Conservation (phyloP, 176 grass and related monocot genomes). For the Avena atlantica region DNA sequence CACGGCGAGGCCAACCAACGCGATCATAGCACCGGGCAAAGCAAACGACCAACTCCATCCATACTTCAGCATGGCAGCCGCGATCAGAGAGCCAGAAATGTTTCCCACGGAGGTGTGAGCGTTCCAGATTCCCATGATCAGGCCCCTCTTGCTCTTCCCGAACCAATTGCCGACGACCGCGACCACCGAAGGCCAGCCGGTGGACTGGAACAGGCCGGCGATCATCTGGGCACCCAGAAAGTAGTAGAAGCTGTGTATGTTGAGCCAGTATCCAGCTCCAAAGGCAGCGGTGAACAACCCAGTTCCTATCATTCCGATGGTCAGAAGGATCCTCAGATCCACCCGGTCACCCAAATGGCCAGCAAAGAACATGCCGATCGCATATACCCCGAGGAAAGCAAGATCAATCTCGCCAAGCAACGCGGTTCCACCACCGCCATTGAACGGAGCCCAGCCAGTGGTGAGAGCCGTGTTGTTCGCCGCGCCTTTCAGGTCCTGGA, state of each 20-base stretch:
- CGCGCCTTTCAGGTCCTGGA: slow-evolving; percentile 36
- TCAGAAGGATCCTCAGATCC: slow-evolving; percentile 73
- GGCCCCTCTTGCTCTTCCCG: slow-evolving; percentile 84
- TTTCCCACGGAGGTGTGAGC: slow-evolving; percentile 78
- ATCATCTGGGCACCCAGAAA: slow-evolving; percentile 76
- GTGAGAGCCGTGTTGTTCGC: slow-evolving; percentile 20
- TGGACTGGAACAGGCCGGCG: slow-evolving; percentile 74
- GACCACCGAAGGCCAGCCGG: slow-evolving; percentile 81
- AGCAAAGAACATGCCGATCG: slow-evolving; percentile 86
- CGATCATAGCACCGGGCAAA: slow-evolving; percentile 61
- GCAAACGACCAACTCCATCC: slow-evolving; percentile 82
- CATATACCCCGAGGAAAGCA: slow-evolving; percentile 77
- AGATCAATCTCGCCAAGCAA: slow-evolving; percentile 82
- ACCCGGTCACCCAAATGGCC: slow-evolving; percentile 79
- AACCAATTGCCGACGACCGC: slow-evolving; percentile 84
- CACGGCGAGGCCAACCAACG: slow-evolving; percentile 56
- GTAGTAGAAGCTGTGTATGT: slow-evolving; percentile 82
- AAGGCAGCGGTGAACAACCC: slow-evolving; percentile 74
- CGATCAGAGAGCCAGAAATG: slow-evolving; percentile 76
- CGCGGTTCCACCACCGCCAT: slow-evolving; percentile 56
- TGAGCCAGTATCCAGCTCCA: slow-evolving; percentile 78
- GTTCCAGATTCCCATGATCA: slow-evolving; percentile 92
- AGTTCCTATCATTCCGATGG: slow-evolving; percentile 71
- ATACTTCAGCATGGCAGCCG: slow-evolving; percentile 66
- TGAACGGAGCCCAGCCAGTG: slow-evolving; percentile 75